Evolutionary conservation across 208 protist species (phyloP).

Genomic region (Acanthamoeba quina): DNA sequence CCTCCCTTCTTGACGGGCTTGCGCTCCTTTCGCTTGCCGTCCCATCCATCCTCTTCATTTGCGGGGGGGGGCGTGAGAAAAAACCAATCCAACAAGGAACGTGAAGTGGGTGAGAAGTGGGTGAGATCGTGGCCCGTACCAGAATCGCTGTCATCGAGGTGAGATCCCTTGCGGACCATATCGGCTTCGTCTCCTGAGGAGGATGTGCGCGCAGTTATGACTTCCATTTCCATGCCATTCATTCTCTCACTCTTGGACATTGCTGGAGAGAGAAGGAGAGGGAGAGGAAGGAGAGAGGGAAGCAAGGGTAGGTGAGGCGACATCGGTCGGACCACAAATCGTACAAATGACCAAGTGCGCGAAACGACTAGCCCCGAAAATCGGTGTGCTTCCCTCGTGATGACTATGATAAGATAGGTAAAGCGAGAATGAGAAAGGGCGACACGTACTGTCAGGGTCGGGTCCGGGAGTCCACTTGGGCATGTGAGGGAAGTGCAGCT

Average conservation of each 20-base stretch:
- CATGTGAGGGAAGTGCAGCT: slow-evolving; percentile 20
- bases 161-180: neutral
- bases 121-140: no score
- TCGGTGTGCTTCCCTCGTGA: slow-evolving; percentile 16
- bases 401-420: neutral
- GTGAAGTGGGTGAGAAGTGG: no score
- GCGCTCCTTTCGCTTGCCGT: slow-evolving; percentile 10
- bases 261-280: neutral
- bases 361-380: neutral
- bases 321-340: neutral
- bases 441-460: slow-evolving; percentile 42
- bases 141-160: slow-evolving; percentile 5
- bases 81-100: no score
- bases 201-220: neutral
- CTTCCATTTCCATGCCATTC: slow-evolving; percentile 42
- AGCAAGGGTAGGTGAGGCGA: neutral
- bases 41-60: neutral
- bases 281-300: neutral
- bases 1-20: slow-evolving; percentile 23
- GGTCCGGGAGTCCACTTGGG: slow-evolving; percentile 24
- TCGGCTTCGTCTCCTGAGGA: slow-evolving; percentile 24
- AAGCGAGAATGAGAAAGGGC: neutral
- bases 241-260: neutral
- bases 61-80: no score
- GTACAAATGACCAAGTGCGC: no score